Conservation (phyloP, 2,329 filamentous ascomycete genomes). For the Stachybotrys echinatus region DNA sequence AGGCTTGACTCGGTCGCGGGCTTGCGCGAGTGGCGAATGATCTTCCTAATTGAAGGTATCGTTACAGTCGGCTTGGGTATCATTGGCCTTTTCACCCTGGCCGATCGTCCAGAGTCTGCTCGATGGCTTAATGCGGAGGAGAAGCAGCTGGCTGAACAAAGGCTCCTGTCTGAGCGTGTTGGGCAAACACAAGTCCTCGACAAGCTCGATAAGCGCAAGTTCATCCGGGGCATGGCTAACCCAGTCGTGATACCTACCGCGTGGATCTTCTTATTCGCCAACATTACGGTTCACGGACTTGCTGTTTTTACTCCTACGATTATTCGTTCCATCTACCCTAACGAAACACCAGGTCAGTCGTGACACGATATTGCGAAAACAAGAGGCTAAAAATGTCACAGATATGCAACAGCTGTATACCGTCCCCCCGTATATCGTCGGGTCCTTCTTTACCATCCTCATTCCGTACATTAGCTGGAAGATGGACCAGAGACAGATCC, state of each 20-base stretch:
- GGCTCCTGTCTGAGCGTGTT: slow-evolving; percentile 55
- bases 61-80: slow-evolving; percentile 48
- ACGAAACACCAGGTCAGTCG: slow-evolving; percentile 2
- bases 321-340: slow-evolving; percentile 7
- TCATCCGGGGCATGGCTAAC: slow-evolving; percentile 52
- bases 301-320: slow-evolving; percentile 64
- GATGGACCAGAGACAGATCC: slow-evolving; percentile 52
- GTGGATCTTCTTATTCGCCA: slow-evolving; percentile 58
- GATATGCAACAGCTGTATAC: slow-evolving; percentile 58
- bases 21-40: slow-evolving; percentile 60
- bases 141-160: slow-evolving; percentile 57
- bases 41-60: slow-evolving; percentile 66
- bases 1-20: slow-evolving; percentile 50
- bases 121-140: slow-evolving; percentile 59
- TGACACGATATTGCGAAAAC: neutral
- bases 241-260: slow-evolving; percentile 51
- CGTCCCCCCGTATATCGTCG: slow-evolving; percentile 64
- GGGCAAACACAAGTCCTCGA: slow-evolving; percentile 56
- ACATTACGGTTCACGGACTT: slow-evolving; percentile 62
- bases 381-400: neutral
- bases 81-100: slow-evolving; percentile 56
- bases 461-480: slow-evolving; percentile 55
- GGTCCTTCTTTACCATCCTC: slow-evolving; percentile 56
- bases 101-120: slow-evolving; percentile 61
- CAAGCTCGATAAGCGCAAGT: slow-evolving; percentile 52